phyloP scores from a whole-genome alignment of 208 protist species.

The Acanthamoeba comandoni region DNA sequence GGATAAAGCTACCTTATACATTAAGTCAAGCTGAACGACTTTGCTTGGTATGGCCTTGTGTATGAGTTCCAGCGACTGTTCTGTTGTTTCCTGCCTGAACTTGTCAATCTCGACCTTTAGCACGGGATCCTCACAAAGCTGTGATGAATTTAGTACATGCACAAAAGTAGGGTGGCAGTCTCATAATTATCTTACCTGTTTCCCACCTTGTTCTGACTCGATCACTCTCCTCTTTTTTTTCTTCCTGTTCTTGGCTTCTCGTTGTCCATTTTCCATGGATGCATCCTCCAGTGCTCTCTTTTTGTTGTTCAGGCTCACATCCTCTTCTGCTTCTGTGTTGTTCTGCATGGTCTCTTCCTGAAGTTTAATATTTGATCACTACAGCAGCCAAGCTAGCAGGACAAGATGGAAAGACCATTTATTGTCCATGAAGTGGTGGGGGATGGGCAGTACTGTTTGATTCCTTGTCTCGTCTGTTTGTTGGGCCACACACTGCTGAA shows the following conservation, averaged over 20 bases:
- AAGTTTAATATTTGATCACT: too few species aligned
- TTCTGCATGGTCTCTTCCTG: background rate
- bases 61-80: background rate
- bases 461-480: too few species aligned
- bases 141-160: background rate
- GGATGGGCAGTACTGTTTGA: too few species aligned
- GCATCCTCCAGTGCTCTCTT: background rate
- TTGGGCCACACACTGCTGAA: too few species aligned
- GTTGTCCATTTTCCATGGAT: background rate
- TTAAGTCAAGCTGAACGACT: background rate
- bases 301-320: background rate
- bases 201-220: background rate
- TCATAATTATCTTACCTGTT: background rate
- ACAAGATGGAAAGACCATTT: too few species aligned
- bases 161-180: background rate
- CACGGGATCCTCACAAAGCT: background rate
- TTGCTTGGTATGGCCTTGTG: conserved; percentile 1
- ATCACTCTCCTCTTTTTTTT: background rate
- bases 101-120: background rate
- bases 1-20: background rate
- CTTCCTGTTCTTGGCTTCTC: background rate
- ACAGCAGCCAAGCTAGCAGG: too few species aligned
- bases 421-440: too few species aligned
- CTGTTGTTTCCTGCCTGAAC: background rate
- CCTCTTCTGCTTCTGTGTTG: background rate